Percentiles rank a stretch among this genome's conserved stretches.
These are phyloP conservation scores for Aureobasidium sp. DNA, from an alignment of 2,329 filamentous ascomycete species.

Conservation along the genomic window DNA sequence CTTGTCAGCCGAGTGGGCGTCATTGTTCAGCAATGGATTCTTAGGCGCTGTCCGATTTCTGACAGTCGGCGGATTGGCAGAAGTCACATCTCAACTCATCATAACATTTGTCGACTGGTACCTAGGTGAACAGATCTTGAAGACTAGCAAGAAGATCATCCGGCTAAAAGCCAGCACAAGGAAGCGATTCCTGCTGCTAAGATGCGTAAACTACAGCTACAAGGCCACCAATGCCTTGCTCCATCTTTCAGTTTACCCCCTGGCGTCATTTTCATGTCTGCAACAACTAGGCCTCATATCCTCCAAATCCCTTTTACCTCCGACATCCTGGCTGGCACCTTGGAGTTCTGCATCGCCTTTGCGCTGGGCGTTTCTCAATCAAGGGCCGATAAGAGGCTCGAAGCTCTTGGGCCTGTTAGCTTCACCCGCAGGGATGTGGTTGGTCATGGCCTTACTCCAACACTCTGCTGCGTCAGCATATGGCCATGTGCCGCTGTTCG, in stretches of 20 bases:
- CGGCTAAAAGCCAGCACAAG: neutral
- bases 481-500: conserved; percentile 3
- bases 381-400: neutral
- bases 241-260: neutral
- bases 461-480: neutral
- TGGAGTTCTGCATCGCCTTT: conserved; percentile 14
- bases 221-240: neutral
- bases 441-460: neutral
- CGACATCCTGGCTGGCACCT: neutral
- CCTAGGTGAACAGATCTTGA: conserved; percentile 1
- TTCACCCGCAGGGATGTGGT: conserved; percentile 5
- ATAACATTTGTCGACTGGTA: conserved; percentile 1
- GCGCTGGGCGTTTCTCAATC: neutral
- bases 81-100: conserved; percentile 1
- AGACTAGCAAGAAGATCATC: neutral
- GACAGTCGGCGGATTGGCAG: neutral
- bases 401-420: neutral
- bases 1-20: neutral
- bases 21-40: neutral
- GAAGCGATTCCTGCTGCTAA: neutral
- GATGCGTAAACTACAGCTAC: neutral
- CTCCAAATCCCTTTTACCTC: neutral
- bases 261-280: neutral
- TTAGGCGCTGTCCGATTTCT: neutral
- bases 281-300: conserved; percentile 11